phyloP scores from a whole-genome alignment of 129 eudicot genomes.

The Tanacetum coccineum region DNA sequence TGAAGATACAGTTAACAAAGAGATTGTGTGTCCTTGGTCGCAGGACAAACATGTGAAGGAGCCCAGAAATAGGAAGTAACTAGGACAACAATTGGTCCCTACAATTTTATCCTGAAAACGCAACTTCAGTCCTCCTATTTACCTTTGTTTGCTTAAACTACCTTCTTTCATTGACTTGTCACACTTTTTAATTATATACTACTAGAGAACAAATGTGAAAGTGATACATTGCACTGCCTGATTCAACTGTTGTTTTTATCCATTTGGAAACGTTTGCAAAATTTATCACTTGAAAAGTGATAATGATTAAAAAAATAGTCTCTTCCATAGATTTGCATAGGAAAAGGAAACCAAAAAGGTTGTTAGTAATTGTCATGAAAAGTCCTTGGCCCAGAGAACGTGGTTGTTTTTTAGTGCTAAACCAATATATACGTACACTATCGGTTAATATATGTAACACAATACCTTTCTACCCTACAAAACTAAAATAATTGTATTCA shows the following conservation, averaged over 20 bases:
- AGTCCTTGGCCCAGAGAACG: slow-evolving; percentile 28
- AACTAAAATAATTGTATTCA: too few relatives aligned
- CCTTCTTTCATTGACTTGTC: slow-evolving; percentile 1
- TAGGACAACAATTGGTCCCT: slow-evolving; percentile 27
- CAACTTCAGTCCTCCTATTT: slow-evolving; percentile 6
- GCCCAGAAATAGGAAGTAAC: slow-evolving; percentile 27
- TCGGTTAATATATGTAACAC: not conserved
- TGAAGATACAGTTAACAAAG: slow-evolving; percentile 22
- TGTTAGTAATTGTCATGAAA: slow-evolving; percentile 24
- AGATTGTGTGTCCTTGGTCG: slow-evolving; percentile 30
- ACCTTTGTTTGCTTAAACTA: not conserved
- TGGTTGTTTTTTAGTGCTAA: slow-evolving; percentile 27
- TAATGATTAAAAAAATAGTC: not conserved
- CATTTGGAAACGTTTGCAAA: not conserved
- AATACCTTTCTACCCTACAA: not conserved
- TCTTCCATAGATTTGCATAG: slow-evolving; percentile 15
- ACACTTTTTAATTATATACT: slow-evolving; percentile 1
- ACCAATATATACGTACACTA: slow-evolving; percentile 3
- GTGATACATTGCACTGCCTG: not conserved
- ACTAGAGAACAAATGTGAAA: slow-evolving; percentile 2
- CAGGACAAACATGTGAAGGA: slow-evolving; percentile 28
- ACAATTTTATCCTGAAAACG: not conserved
- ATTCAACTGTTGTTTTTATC: slow-evolving; percentile 8
- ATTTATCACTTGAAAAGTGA: too few relatives aligned
- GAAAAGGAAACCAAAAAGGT: slow-evolving; percentile 23